A percentile compares a stretch with the other conserved stretches of the same genome.
Evolutionary conservation across 2,329 filamentous ascomycete genomes (phyloP).

Genomic region (Stachybotrys echinatus): DNA sequence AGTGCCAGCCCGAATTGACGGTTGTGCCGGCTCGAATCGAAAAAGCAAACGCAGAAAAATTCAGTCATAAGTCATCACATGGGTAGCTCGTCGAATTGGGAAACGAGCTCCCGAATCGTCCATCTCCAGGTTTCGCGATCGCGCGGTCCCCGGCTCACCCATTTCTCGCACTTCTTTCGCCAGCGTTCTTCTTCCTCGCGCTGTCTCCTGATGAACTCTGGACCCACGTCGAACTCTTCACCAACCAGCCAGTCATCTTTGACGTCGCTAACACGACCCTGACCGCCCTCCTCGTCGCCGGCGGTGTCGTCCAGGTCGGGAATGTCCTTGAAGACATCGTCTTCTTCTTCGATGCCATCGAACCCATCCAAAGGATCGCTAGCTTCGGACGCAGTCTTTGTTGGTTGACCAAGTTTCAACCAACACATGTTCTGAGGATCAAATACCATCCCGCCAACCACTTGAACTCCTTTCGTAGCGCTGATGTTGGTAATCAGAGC

Average conservation of each 20-base stretch:
- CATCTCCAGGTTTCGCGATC: constrained; percentile 68
- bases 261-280: constrained; percentile 52
- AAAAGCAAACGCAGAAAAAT: not conserved
- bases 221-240: constrained; percentile 96
- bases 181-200: constrained; percentile 88
- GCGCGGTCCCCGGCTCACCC: constrained; percentile 60
- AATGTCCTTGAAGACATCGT: constrained; percentile 93
- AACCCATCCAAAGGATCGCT: constrained; percentile 58
- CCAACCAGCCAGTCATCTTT: constrained; percentile 81
- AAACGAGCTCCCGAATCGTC: constrained; percentile 61
- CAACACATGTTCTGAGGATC: constrained; percentile 97
- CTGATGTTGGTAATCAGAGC: constrained; percentile 91
- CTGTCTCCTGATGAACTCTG: constrained; percentile 85
- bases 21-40: not conserved
- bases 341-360: constrained; percentile 75
- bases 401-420: constrained; percentile 66
- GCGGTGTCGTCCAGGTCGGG: constrained; percentile 76
- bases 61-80: constrained; percentile 18
- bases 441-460: constrained; percentile 98
- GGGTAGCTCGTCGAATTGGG: constrained; percentile 33
- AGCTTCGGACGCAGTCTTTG: constrained; percentile 40
- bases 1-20: too few species aligned
- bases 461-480: constrained; percentile 78
- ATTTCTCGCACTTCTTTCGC: constrained; percentile 81
- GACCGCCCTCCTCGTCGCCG: constrained; percentile 42